phyloP scores from a whole-genome alignment of 371 early-diverging fungal genomes.

The Circinella minor region DNA sequence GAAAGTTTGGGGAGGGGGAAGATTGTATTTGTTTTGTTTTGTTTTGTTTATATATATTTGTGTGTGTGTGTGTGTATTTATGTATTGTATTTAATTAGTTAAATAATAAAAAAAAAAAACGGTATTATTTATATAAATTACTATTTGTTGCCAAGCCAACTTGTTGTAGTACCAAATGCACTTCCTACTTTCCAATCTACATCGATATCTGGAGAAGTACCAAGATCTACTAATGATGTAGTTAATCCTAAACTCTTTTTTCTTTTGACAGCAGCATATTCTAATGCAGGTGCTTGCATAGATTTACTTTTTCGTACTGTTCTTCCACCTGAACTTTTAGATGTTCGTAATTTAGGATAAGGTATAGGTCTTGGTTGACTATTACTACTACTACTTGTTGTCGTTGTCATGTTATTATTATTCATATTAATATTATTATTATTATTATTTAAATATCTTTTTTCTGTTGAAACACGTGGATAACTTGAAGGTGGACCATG shows the following conservation, averaged over 20 bases:
- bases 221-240: slow-evolving; percentile 12
- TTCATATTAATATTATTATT: not conserved
- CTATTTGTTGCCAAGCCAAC: slow-evolving; percentile 20
- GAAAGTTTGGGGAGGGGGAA: too few species aligned
- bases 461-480: slow-evolving; percentile 8
- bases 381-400: not conserved
- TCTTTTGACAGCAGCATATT: slow-evolving; percentile 21
- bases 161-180: slow-evolving; percentile 8
- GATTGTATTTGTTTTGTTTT: too few species aligned
- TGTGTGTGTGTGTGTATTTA: too few species aligned
- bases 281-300: slow-evolving; percentile 26
- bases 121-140: not conserved
- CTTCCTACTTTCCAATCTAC: slow-evolving; percentile 23
- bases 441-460: not conserved
- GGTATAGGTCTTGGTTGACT: slow-evolving; percentile 27
- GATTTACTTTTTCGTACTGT: slow-evolving; percentile 20
- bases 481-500: slow-evolving; percentile 15
- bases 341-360: slow-evolving; percentile 15
- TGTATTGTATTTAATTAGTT: too few species aligned
- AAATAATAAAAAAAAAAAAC: too few species aligned
- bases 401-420: too few species aligned
- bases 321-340: slow-evolving; percentile 16
- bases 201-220: slow-evolving; percentile 26
- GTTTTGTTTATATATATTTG: too few species aligned
- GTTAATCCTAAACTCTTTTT: slow-evolving; percentile 16